Evolutionary conservation across 441 rosid genomes (phyloP).

Genomic region (Geranium incanum): DNA sequence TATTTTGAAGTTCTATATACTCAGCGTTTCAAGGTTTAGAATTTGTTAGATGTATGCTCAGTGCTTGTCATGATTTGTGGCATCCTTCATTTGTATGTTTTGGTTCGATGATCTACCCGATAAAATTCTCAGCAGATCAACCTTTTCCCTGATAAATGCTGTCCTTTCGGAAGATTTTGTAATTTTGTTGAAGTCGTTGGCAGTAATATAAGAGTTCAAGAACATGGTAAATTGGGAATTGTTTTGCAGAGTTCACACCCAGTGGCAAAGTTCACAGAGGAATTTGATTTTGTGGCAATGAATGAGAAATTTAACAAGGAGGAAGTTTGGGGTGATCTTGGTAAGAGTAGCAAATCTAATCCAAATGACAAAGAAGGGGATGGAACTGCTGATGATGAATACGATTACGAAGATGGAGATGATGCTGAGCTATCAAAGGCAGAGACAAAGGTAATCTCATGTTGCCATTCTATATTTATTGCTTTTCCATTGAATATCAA

Average conservation of each 20-base stretch:
- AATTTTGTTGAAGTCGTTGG: background rate
- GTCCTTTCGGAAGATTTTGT: background rate
- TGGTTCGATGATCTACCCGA: background rate
- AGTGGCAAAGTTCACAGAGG: constrained; percentile 67
- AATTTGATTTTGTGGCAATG: constrained; percentile 84
- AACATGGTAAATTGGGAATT: background rate
- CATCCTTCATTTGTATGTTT: background rate
- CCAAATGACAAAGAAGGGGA: constrained; percentile 42
- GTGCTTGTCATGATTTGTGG: background rate
- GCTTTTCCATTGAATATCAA: background rate
- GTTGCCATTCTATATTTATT: background rate
- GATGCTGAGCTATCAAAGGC: constrained; percentile 40
- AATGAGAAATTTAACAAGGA: constrained; percentile 44
- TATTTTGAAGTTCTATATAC: background rate
- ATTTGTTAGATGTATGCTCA: background rate
- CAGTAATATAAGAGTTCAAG: background rate
- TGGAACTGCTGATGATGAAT: constrained; percentile 42
- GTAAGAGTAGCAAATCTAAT: constrained; percentile 47
- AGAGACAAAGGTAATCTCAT: constrained; percentile 35
- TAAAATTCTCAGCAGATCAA: background rate
- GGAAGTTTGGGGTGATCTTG: constrained; percentile 79
- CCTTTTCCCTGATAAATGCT: background rate
- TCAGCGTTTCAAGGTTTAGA: background rate
- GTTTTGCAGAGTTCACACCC: constrained; percentile 50
- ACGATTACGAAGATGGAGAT: constrained; percentile 39